Conservation (phyloP, 345 rosid species). For the Eucalyptus sp. region DNA sequence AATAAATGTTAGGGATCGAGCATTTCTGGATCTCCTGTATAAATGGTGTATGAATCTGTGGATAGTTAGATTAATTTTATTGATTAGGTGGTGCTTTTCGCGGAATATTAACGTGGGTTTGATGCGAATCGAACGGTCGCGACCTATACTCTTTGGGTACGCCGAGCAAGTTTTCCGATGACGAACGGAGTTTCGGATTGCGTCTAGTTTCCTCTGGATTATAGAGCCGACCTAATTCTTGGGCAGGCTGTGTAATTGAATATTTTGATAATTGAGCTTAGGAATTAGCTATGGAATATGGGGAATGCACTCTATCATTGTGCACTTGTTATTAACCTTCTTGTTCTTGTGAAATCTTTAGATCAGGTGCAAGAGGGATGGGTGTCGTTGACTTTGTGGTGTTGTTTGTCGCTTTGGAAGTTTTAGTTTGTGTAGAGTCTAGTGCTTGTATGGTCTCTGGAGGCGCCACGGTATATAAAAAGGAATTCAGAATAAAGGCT, state of each 20-base stretch:
- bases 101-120: background rate
- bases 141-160: background rate
- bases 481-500: background rate
- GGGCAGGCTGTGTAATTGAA: background rate
- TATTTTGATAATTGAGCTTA: background rate
- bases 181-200: background rate
- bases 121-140: background rate
- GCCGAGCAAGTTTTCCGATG: background rate
- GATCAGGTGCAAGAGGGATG: background rate
- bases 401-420: background rate
- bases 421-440: background rate
- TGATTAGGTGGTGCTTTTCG: background rate
- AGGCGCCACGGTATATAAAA: background rate
- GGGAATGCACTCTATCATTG: fast-evolving
- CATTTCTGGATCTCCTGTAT: background rate
- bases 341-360: background rate
- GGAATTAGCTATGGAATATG: background rate
- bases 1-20: background rate
- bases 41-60: background rate
- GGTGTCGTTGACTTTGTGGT: background rate
- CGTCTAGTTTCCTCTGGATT: background rate
- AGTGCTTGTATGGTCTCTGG: background rate
- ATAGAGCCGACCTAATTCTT: background rate
- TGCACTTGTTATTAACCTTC: background rate
- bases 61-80: background rate